Conservation (phyloP, 768 basidiomycete species). For the Leccinum aurantiacum region DNA sequence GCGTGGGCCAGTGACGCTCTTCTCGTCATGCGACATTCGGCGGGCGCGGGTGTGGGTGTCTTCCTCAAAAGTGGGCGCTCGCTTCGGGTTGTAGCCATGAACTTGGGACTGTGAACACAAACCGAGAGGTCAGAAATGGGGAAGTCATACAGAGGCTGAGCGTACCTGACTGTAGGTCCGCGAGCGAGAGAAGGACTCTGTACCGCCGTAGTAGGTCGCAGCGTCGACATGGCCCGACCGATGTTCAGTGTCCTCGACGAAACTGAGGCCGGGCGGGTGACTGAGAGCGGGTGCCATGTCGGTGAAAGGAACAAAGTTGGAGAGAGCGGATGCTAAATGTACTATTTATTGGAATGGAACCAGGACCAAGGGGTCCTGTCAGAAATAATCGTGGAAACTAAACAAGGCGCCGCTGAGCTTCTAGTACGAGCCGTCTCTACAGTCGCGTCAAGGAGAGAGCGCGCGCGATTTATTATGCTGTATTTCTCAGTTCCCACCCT, state of each 20-base stretch:
- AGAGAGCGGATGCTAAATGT: background rate
- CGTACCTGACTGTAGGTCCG: conserved; percentile 87
- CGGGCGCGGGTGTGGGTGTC: conserved; percentile 73
- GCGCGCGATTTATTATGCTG: too few species aligned
- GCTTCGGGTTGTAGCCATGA: conserved; percentile 72
- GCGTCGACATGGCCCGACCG: conserved; percentile 63
- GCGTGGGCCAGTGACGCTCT: conserved; percentile 72
- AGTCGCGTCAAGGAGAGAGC: too few species aligned
- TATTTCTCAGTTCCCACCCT: too few species aligned
- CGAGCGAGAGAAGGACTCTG: conserved; percentile 75
- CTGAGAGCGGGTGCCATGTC: conserved; percentile 63
- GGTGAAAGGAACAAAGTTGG: background rate
- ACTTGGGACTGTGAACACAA: conserved; percentile 54
- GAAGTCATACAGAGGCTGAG: conserved; percentile 23
- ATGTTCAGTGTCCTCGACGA: conserved; percentile 59
- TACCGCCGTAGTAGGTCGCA: conserved; percentile 78
- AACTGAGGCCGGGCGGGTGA: conserved; percentile 64
- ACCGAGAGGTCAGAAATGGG: conserved; percentile 17
- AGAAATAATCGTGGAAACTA: background rate
- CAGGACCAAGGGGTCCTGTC: conserved; percentile 19
- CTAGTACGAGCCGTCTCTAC: too few species aligned
- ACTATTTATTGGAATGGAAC: conserved; percentile 3
- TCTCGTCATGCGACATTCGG: conserved; percentile 92
- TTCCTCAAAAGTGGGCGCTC: conserved; percentile 70
- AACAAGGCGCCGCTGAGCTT: background rate